phyloP scores from a whole-genome alignment of 345 rosid species.

The Chamaenerion angustifolium region DNA sequence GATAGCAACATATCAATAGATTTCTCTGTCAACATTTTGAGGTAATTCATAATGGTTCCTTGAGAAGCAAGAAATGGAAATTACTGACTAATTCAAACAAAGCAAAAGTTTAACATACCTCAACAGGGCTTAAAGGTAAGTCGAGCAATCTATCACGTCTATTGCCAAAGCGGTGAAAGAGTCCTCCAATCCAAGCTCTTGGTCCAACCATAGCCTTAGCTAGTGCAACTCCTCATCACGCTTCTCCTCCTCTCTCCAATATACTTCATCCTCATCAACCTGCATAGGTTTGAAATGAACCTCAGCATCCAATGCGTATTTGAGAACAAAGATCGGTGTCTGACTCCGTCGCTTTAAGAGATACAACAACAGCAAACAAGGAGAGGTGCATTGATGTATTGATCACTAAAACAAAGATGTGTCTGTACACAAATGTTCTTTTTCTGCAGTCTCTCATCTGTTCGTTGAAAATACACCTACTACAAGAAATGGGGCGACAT shows the following conservation, averaged over 20 bases:
- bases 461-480: too few relatives aligned
- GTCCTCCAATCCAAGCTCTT: conserved; percentile 83
- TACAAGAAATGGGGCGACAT: neutral
- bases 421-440: too few relatives aligned
- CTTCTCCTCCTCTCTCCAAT: conserved; percentile 64
- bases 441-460: too few relatives aligned
- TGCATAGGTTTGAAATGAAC: conserved; percentile 21
- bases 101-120: conserved; percentile 27
- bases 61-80: neutral
- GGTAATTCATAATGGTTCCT: too few relatives aligned
- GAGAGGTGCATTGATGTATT: too few relatives aligned
- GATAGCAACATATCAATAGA: neutral
- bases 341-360: too few relatives aligned
- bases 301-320: conserved; percentile 9
- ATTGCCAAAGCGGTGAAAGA: conserved; percentile 43
- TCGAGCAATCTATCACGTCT: conserved; percentile 41
- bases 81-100: too few relatives aligned
- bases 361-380: too few relatives aligned
- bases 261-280: conserved; percentile 87
- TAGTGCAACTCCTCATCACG: conserved; percentile 58
- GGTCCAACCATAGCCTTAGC: conserved; percentile 93
- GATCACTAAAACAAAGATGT: too few relatives aligned
- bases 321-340: too few relatives aligned
- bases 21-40: too few relatives aligned
- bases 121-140: conserved; percentile 45